Evolutionary conservation across 768 basidiomycete species (phyloP), one percentile per base, ranked within the genome.

Genomic region (Mycena haematopus): DNA sequence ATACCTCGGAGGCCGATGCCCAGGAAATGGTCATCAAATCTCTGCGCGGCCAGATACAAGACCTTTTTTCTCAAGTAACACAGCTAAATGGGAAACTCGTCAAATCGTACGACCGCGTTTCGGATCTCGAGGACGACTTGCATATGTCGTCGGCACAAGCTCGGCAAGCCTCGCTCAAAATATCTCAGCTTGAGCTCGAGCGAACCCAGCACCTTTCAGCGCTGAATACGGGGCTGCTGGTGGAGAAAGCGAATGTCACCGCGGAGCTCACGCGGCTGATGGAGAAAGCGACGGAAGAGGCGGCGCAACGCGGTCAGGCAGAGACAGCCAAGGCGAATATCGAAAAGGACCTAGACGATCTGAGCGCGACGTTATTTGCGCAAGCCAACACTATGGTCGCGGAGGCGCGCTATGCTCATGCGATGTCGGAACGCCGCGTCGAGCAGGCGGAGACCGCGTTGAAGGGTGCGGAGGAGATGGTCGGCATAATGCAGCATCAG

Each of bases 351-450:
- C 80, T 99, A 53, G 95, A 97, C 72, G 93, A 96, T 74, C 87
- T 99, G 63, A 95, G 95, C 65, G 94, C 95, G 17, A 85, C 79
- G 51, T 79, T 99, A 19, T 99, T 99, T 71, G 84, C 86, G 54
- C 91, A 97, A 76, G 96, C 96, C 7, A 99, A 99, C 73, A 89
- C 84, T 7, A 99, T 99, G 97, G 96, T 99, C n/a, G 94, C 93
- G 0, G 91, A 94, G 72, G 96, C 96, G 22, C 85, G 95, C 17
- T 82, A 88, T 62, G 88, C 90, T 5, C 78, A 73, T 63, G 75
- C 80, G 36, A 71, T 80, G 64, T 89, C 91, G 80, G 84, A 95
- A 70, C 82, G 88, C 44, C 91, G 92, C 70, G 86, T 90, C 2
- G 84, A 85, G 61, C 87, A 88, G 33, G 88, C 93, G 13, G 92